Conservation (phyloP, 2,329 filamentous ascomycete species). For the Periconia digitata region DNA sequence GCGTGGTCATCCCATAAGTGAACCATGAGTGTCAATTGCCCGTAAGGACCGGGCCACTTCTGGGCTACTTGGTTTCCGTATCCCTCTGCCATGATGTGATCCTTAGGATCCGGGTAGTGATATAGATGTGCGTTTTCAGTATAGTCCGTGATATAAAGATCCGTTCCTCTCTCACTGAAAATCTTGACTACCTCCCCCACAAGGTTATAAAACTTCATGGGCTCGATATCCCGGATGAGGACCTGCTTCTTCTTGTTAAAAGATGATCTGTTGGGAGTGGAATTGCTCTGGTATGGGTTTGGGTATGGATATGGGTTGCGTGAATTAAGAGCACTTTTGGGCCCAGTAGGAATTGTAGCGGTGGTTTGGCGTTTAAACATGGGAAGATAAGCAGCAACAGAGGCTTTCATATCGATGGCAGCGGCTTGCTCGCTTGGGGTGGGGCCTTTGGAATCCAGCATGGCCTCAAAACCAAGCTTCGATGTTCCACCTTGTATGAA, state of each 20-base stretch:
- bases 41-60: slow-evolving; percentile 74
- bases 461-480: slow-evolving; percentile 13
- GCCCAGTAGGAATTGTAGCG: background rate
- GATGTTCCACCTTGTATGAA: slow-evolving; percentile 18
- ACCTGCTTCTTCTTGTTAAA: slow-evolving; percentile 46
- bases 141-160: slow-evolving; percentile 81
- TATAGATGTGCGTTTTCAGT: slow-evolving; percentile 69
- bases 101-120: slow-evolving; percentile 49
- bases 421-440: slow-evolving; percentile 24
- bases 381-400: slow-evolving; percentile 13
- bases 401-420: slow-evolving; percentile 25
- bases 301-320: too few species aligned
- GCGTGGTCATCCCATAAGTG: slow-evolving; percentile 72
- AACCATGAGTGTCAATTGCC: slow-evolving; percentile 70
- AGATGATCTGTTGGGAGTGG: slow-evolving; percentile 7
- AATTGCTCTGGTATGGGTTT: background rate
- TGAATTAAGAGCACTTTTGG: background rate
- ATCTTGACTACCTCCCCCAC: slow-evolving; percentile 70
- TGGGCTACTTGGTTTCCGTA: slow-evolving; percentile 26
- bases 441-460: slow-evolving; percentile 7
- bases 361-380: background rate
- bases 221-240: slow-evolving; percentile 64
- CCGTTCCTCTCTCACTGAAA: slow-evolving; percentile 44
- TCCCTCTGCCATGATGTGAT: slow-evolving; percentile 30
- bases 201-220: slow-evolving; percentile 65